Percentiles rank a stretch among this genome's conserved stretches.
phyloP scores from a whole-genome alignment of 1,139 yeast genomes.

The Hemisphaericaspora xylanilytica region DNA sequence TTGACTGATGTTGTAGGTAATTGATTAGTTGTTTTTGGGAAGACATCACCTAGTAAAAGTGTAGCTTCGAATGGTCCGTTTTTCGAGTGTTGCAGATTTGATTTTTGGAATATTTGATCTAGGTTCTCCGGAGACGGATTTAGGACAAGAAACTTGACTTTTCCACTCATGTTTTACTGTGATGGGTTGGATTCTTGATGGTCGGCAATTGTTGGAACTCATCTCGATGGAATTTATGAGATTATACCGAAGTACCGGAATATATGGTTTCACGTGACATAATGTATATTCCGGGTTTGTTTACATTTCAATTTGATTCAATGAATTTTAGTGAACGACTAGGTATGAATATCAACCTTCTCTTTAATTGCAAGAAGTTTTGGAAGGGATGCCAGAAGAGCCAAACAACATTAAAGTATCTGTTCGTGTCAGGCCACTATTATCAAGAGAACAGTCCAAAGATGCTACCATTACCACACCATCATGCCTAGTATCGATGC shows the following conservation, averaged over 20 bases:
- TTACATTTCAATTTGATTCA: conserved; percentile 3
- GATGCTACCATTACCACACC: conserved; percentile 6
- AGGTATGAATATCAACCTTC: no score
- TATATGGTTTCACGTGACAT: conserved; percentile 1
- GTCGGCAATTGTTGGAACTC: not conserved
- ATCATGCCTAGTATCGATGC: conserved; percentile 32
- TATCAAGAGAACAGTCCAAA: conserved; percentile 30
- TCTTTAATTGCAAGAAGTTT: no score
- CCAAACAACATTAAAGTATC: conserved; percentile 39
- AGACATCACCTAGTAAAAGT: conserved; percentile 50
- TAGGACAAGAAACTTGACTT: conserved; percentile 43
- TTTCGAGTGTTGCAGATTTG: conserved; percentile 49
- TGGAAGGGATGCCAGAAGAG: conserved; percentile 5
- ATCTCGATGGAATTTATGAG: no score
- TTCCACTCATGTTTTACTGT: conserved; percentile 4
- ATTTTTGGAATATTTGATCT: conserved; percentile 44
- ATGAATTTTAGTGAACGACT: no score
- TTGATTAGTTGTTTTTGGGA: conserved; percentile 17
- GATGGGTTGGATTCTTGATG: no score
- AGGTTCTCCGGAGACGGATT: conserved; percentile 44
- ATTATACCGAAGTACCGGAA: not conserved
- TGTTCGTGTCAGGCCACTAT: conserved; percentile 47
- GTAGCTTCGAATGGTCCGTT: conserved; percentile 67
- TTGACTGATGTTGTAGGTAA: conserved; percentile 21
- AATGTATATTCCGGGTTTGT: conserved; percentile 4